phyloP scores from a whole-genome alignment of 1,284 basidiomycete species.

The Anthracocystis panici-leucophaei region DNA sequence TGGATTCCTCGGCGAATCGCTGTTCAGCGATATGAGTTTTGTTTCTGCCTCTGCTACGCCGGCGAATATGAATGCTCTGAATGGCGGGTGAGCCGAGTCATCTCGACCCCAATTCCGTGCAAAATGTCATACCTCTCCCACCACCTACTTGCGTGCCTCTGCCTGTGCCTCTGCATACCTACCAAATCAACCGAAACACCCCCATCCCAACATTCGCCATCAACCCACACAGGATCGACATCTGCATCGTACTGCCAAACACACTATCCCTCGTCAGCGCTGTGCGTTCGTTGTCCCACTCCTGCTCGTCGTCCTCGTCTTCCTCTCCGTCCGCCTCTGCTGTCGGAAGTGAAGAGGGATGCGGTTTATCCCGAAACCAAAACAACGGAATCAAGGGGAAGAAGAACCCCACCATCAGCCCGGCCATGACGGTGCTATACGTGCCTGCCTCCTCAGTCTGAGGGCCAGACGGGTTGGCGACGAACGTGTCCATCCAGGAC shows the following conservation, averaged over 20 bases:
- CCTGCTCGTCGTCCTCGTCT: constrained; percentile 26
- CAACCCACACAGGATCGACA: constrained; percentile 36
- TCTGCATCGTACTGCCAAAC: constrained; percentile 44
- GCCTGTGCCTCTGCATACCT: background rate
- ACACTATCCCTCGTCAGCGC: constrained; percentile 17
- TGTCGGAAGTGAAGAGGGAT: constrained; percentile 22
- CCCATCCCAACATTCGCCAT: constrained; percentile 43
- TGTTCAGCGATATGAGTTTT: constrained; percentile 56
- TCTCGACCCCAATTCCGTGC: background rate
- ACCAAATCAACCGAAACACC: constrained; percentile 46
- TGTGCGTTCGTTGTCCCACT: constrained; percentile 15
- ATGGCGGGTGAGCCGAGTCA: background rate
- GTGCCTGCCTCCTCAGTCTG: background rate
- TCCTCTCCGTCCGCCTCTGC: background rate
- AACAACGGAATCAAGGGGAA: constrained; percentile 36
- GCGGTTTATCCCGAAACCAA: constrained; percentile 32
- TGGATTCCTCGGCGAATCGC: constrained; percentile 40
- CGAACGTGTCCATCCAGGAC: constrained; percentile 47
- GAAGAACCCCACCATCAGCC: constrained; percentile 47
- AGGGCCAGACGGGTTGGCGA: background rate
- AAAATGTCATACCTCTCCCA: too few relatives aligned
- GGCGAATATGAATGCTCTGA: background rate
- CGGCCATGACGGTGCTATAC: constrained; percentile 36
- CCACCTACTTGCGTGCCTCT: too few relatives aligned
- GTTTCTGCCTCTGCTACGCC: constrained; percentile 28